Evolutionary conservation across 2,329 filamentous ascomycete species (phyloP).

Genomic region (Alternaria solani): DNA sequence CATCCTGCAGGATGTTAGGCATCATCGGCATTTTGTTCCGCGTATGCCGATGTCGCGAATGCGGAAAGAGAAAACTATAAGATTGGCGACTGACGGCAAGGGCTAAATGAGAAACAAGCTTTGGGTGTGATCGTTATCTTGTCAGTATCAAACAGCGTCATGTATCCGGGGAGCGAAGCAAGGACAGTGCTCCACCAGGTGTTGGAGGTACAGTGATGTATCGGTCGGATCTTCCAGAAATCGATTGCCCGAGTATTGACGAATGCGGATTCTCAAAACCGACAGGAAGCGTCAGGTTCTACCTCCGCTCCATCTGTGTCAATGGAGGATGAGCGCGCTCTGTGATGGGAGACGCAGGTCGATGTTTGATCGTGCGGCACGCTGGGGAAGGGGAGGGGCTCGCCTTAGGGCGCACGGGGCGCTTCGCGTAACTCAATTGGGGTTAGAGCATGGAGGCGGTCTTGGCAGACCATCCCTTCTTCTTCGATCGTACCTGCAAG

Average conservation of each 20-base stretch:
- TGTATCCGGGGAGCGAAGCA: not conserved
- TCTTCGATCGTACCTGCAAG: too few relatives aligned
- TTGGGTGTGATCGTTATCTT: not conserved
- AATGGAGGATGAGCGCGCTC: not conserved
- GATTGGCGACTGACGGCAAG: not conserved
- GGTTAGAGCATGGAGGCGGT: too few relatives aligned
- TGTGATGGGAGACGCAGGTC: too few relatives aligned
- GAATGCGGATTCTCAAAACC: not conserved
- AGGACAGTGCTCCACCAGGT: too few relatives aligned
- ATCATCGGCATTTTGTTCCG: too few relatives aligned
- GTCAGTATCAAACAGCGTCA: not conserved
- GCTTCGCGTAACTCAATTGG: too few relatives aligned
- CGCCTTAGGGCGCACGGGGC: too few relatives aligned
- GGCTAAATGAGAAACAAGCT: not conserved
- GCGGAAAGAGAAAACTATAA: not conserved
- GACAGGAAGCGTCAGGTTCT: not conserved
- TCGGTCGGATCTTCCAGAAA: not conserved
- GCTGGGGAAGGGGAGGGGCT: too few relatives aligned
- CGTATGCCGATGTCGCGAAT: not conserved
- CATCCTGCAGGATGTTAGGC: too few relatives aligned
- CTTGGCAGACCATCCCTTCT: too few relatives aligned
- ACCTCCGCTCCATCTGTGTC: not conserved
- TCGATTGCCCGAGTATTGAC: not conserved
- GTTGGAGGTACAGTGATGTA: too few relatives aligned
- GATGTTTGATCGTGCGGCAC: too few relatives aligned